Base-by-base conservation (phyloP, 2,329 filamentous ascomycete genomes). In the Fusarium bactridioides region DNA sequence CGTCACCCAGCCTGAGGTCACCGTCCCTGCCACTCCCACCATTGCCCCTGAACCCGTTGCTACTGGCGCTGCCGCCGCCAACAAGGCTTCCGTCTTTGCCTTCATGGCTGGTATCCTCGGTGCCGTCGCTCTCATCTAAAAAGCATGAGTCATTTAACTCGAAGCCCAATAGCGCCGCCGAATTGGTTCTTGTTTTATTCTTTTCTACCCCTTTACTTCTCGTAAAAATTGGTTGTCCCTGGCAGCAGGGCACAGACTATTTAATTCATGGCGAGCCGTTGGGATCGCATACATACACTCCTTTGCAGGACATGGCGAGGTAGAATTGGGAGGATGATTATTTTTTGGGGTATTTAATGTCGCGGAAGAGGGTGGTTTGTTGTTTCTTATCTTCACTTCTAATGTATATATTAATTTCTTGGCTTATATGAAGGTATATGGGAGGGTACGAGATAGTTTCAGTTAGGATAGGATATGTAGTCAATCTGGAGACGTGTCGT, bases 81-180 rank as follows among this genome's bases (percentile, higher is more conserved):
- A 81, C 69, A 77, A 77, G 35, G 80, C 78, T 12, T 80, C 81
- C 10, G 80, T 74, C 5, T 71, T 79, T 29, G 84, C 82, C 51
- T 71, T 83, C 11, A 63, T 84, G 55, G 83, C 80, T 29, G 83
- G 82, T 54, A 29, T 84, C 25, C 48, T 81, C 21, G 83, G 82
- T 45, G 81, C 78, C 19, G 56, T 84, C 31, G 83, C 79, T 47
- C 77, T 85, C 27, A 66, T 84, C 67, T 84, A 78, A 74, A 54
- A 23, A 54, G 35, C 29, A 29, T 15, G 19, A 44, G 38, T 41
- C 47, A 27, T 56, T 50, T 5, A 33, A 51, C 27, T 41, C 27
- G 31, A 54, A 31, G 29, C 47, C 44, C 25, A 57, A 68, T 50
- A 55, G 18, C 62, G 38, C 57, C 19, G 15, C 62, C 67, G 47